phyloP scores from a whole-genome alignment of 1,284 basidiomycete species.

The Puccinia hordei region DNA sequence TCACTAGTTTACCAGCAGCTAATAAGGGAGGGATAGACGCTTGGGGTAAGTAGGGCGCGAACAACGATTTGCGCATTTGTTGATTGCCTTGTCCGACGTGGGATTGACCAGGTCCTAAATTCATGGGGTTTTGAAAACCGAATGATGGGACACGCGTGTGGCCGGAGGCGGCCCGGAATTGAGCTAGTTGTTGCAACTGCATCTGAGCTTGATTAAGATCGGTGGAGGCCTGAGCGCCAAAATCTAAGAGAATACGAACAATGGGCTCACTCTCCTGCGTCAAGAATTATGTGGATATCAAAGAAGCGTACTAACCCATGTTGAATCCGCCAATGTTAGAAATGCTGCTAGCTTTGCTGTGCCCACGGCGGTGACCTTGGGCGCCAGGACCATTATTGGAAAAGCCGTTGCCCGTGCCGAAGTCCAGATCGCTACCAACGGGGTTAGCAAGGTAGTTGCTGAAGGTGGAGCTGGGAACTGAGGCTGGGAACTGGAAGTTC shows the following conservation, averaged over 20 bases:
- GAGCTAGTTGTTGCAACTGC: constrained; percentile 91
- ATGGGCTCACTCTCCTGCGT: constrained; percentile 35
- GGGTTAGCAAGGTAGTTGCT: constrained; percentile 29
- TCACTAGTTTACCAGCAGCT: constrained; percentile 96
- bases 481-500: constrained; percentile 55
- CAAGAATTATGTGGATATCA: constrained; percentile 13
- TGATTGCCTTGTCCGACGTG: constrained; percentile 67
- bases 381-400: constrained; percentile 71
- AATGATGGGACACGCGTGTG: constrained; percentile 97
- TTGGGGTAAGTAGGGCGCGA: constrained; percentile 97
- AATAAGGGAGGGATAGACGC: constrained; percentile 94
- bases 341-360: constrained; percentile 25
- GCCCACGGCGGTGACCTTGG: constrained; percentile 57
- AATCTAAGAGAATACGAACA: constrained; percentile 48
- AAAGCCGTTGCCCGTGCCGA: constrained; percentile 64
- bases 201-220: constrained; percentile 68
- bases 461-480: constrained; percentile 56
- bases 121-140: constrained; percentile 94
- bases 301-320: constrained; percentile 31
- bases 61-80: constrained; percentile 94
- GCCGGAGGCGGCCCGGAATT: constrained; percentile 92
- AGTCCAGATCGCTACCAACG: constrained; percentile 44
- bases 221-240: constrained; percentile 54
- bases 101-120: constrained; percentile 74
- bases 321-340: constrained; percentile 52